Base-by-base conservation (phyloP, 2,329 filamentous ascomycete species). In the Penicillium sclerotigenum region DNA sequence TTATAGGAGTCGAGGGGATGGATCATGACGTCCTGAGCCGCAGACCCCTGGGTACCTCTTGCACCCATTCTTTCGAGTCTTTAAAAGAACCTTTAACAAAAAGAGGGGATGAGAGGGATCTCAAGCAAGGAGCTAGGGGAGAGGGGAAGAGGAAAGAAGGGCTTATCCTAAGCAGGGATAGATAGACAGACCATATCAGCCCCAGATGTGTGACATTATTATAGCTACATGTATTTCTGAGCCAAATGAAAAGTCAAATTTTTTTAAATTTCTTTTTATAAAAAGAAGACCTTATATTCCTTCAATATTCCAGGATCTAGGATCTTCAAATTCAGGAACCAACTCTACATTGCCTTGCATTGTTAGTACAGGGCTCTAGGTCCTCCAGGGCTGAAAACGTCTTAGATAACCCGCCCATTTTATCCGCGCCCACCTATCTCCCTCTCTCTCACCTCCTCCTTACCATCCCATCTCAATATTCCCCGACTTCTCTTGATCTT, bases 1-100 rank as follows among this genome's bases (percentile, higher is more conserved):
- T 71, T 65, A 56, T 64, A 70, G 50, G 61, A 52, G 57, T 69
- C 66, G 40, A 68, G 58, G 18, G 62, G 48, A 54, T 62, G 62
- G 60, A 71, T 60, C 50, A 54, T 62, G 54, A 60, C 47, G 29
- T 66, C 55, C 24, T 40, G 48, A 34, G 47, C 47, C 38, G 42
- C 38, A 57, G 58, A 47, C 48, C 40, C 36, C 40, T 36, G 36
- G 31, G 49, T 10, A 37, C 7, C 47, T 45, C 20, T 43, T 37
- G 48, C 55, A 47, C 64, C 51, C 64, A 66, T 65, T 38, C 54
- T 18, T 13, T 33, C 31, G 5, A 14, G 31, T 16, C 14, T 33
- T 33, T 33, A 16, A 36, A 31, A 22, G 18, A 22, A 47, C 36
- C 36, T 51, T 41, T 26, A 38, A 37, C n/a, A 24, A 14, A 31